Evolutionary conservation across 2,329 filamentous ascomycete species (phyloP), one percentile per base, ranked within the genome.

Genomic region (Fusarium torreyae): DNA sequence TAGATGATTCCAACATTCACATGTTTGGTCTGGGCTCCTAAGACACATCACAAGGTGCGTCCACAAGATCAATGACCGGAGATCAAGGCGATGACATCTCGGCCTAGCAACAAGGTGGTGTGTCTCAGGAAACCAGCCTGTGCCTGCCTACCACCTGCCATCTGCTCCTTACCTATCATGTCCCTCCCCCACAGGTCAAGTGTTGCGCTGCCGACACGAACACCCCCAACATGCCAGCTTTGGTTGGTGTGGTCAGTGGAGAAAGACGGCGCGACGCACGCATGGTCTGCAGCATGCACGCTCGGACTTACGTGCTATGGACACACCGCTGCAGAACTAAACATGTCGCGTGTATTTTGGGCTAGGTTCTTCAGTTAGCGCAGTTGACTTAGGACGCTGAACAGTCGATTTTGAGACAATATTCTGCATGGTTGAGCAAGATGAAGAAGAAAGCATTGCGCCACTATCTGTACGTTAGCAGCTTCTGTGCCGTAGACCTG

Each of bases 271-370:
- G 52, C 52, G 63, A 67, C 69, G 70, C 70, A 72, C 48, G 67
- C 59, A 72, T 72, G 70, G 70, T 40, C 70, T 72, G 70, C 70
- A 72, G 70, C 18, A 72, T 72, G 69, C 63, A 72, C 69, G 69
- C 69, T 72, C 59, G 59, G 69, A 72, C 69, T 24, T 55, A 54
- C 26, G 36, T 42, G 54, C 24, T 71, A 72, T 36, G 17, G 36
- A 45, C 69, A 71, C 69, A 18, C 69, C 68, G 28, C 28, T 36
- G 20, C n/a, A 28, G 42, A 43, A 18, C 14, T 69, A 63, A 69
- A 51, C 39, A 11, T 50, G 52, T 65, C 53, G 62, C 53, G 60
- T 65, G 38, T 67, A 60, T 57, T 63, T 66, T 24, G 26, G 66
- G 61, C 67, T 58, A 60, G 65, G 34, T 61, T 60, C 54, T 70